These are phyloP conservation scores for Skeletonema marinoi DNA, from an alignment of 108 stramenopile species.

Conservation along the genomic window DNA sequence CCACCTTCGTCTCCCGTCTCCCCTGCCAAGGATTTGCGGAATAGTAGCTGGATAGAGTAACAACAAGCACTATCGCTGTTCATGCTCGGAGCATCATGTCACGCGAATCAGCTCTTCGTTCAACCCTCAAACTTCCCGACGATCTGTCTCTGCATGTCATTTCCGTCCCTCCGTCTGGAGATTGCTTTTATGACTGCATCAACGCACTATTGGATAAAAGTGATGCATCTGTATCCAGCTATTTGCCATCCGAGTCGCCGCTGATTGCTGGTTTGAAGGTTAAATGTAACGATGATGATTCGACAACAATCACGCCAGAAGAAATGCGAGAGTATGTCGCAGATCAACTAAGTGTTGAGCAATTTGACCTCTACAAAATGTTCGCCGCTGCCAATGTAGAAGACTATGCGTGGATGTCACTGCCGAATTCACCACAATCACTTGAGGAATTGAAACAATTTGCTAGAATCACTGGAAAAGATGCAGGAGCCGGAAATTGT, in stretches of 20 bases:
- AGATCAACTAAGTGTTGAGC: constrained; percentile 22
- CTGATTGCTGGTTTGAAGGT: background rate
- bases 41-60: no score
- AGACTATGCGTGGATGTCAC: constrained; percentile 31
- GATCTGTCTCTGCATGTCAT: constrained; percentile 26
- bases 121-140: constrained; percentile 24
- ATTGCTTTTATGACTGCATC: constrained; percentile 49
- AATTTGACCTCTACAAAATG: constrained; percentile 36
- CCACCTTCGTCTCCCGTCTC: no score
- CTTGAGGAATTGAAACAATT: constrained; percentile 27
- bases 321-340: constrained; percentile 38
- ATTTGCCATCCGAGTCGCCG: background rate
- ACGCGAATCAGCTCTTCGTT: constrained; percentile 27
- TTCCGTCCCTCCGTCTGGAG: constrained; percentile 33
- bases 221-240: background rate
- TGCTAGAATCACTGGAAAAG: constrained; percentile 25
- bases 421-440: constrained; percentile 10
- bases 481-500: constrained; percentile 36
- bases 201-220: constrained; percentile 11
- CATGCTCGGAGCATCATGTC: constrained; percentile 20
- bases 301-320: background rate
- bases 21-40: no score
- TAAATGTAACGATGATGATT: background rate
- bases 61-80: no score
- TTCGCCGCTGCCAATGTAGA: constrained; percentile 31